Base-by-base conservation (phyloP, 371 early-diverging fungal species). In the Modicella reniformis region DNA sequence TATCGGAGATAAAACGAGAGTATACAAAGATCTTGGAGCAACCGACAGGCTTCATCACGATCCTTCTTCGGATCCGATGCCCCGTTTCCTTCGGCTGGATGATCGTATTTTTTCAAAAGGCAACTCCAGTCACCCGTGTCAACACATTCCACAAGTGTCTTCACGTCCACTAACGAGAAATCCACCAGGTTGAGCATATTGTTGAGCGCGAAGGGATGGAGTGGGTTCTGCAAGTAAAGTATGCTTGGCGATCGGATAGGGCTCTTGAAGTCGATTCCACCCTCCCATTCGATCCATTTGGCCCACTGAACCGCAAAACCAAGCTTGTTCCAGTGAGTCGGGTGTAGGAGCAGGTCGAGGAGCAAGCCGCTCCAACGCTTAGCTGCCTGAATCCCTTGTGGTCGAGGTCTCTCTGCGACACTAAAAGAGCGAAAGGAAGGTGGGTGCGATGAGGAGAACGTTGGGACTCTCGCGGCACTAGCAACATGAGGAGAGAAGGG, bases 231-330 rank as follows among this genome's bases (percentile, higher is more conserved):
- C 12, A 76, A 68, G 53, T 72, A 72, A 5, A 72, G 58, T 15
- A 76, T 58, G 8, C 72, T 65, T 3, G 77, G 77, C 23, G 77
- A 58, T 26, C 68, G 68, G 21, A 65, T 59, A 2, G 72, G 61
- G 41, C 44, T 51, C 30, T 76, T 76, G 44, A 64, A 47, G 56
- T 76, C 77, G 23, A 58, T 61, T 33, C 77, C 72, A 29, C 72
- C 72, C 28, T 76, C 77, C 77, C 77, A 76, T 30, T 75, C 75
- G 47, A 75, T 30, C 75, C 75, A 75, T 57, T 75, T 75, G n/a
- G 75, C 75, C 75, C 75, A 75, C 50, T 75, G 75, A 28, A 68
- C 65, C 2, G 72, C 68, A n/a, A 72, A 62, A 12, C 77, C 72
- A 30, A 76, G 77, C 34, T 68, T 76, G 44, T 62, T 65, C 77